Percentiles rank a stretch among this genome's conserved stretches.
These are phyloP conservation scores for Peniophora sp. DNA, from an alignment of 1,284 basidiomycete species.

Conservation along the genomic window DNA sequence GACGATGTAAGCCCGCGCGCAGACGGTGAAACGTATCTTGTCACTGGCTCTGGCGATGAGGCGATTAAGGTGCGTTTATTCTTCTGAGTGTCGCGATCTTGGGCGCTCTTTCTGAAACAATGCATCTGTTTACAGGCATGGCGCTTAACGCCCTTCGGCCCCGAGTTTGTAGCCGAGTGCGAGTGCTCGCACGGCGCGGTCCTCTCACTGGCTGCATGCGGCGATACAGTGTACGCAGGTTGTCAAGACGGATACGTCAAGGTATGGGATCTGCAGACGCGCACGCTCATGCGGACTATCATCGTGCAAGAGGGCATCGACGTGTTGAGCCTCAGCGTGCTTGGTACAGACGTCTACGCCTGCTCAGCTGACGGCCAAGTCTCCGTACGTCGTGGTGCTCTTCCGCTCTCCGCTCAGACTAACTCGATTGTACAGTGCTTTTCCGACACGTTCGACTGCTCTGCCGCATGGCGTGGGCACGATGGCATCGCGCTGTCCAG, in stretches of 20 bases:
- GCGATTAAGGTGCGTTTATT: slow-evolving; percentile 61
- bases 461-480: slow-evolving; percentile 76
- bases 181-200: slow-evolving; percentile 64
- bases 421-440: slow-evolving; percentile 45
- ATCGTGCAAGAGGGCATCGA: slow-evolving; percentile 78
- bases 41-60: slow-evolving; percentile 86
- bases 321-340: slow-evolving; percentile 71
- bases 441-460: slow-evolving; percentile 79
- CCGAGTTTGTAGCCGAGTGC: slow-evolving; percentile 50
- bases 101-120: neutral
- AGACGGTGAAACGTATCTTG: slow-evolving; percentile 41
- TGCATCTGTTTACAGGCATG: slow-evolving; percentile 46
- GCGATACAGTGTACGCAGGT: slow-evolving; percentile 84
- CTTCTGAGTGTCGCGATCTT: neutral
- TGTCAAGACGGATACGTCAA: slow-evolving; percentile 92
- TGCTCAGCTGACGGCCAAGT: slow-evolving; percentile 80
- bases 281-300: slow-evolving; percentile 78
- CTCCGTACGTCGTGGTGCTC: slow-evolving; percentile 35
- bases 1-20: slow-evolving; percentile 19
- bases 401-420: slow-evolving; percentile 1
- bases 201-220: slow-evolving; percentile 68
- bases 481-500: slow-evolving; percentile 78
- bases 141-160: slow-evolving; percentile 46
- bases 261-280: slow-evolving; percentile 88
- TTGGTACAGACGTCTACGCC: slow-evolving; percentile 75